phyloP scores from a whole-genome alignment of 169 alveolate species.

The Plasmodium coatneyi region DNA sequence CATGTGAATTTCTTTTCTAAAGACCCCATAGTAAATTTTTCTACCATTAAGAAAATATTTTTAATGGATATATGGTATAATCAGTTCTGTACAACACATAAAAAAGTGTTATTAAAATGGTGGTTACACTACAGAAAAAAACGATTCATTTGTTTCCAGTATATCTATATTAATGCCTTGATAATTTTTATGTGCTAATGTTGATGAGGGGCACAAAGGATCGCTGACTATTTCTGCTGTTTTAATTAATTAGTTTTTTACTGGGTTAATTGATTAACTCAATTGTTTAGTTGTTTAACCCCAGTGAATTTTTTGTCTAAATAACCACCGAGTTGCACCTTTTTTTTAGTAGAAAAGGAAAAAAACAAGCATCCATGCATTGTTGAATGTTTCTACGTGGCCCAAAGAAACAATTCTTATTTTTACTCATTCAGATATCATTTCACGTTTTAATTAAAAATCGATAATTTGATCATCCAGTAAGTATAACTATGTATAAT shows the following conservation, averaged over 20 bases:
- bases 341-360: neutral
- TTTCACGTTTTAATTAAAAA: no score
- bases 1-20: no score
- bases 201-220: neutral
- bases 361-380: neutral
- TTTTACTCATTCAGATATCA: no score
- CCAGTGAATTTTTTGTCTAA: neutral
- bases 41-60: neutral
- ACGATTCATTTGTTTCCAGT: neutral
- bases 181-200: neutral
- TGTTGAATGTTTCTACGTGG: neutral
- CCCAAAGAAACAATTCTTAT: neutral
- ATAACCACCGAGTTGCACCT: neutral
- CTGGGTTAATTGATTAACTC: no score
- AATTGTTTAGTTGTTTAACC: neutral
- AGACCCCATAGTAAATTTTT: neutral
- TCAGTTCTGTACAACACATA: neutral
- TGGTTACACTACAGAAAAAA: neutral
- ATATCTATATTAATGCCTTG: neutral
- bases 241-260: neutral
- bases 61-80: no score
- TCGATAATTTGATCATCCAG: neutral
- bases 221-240: neutral
- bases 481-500: neutral
- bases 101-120: neutral